Conservation (phyloP, 495 filamentous ascomycete genomes). For the Penicillium canariense region DNA sequence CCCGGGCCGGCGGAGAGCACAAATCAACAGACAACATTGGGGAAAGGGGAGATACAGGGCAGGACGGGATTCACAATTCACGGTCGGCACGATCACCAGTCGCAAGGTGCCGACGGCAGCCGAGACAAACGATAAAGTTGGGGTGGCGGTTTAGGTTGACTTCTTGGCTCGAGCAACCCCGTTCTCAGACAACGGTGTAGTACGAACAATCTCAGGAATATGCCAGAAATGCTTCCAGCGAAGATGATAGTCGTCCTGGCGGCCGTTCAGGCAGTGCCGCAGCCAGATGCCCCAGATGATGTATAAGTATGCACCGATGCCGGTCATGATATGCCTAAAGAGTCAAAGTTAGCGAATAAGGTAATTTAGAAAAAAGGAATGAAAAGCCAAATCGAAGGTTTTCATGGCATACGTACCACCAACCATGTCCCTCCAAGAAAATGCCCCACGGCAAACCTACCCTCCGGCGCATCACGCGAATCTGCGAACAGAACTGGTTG, state of each 20-base stretch:
- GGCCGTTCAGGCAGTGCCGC: slow-evolving; percentile 72
- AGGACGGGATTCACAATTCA: slow-evolving; percentile 10
- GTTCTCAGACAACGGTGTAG: slow-evolving; percentile 24
- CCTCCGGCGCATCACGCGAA: slow-evolving; percentile 66
- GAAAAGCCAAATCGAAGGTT: neutral
- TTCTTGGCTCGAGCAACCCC: slow-evolving; percentile 41
- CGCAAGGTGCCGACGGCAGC: neutral
- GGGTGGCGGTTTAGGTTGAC: slow-evolving; percentile 26
- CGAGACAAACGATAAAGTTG: neutral
- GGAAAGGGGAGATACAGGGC: slow-evolving; percentile 5
- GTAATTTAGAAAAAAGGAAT: too few relatives aligned
- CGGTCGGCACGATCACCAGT: neutral
- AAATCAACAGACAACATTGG: neutral
- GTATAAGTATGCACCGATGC: slow-evolving; percentile 73
- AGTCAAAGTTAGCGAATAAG: slow-evolving; percentile 13
- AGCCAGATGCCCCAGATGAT: slow-evolving; percentile 88
- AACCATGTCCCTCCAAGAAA: slow-evolving; percentile 88
- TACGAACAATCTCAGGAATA: slow-evolving; percentile 63
- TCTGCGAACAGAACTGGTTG: slow-evolving; percentile 71
- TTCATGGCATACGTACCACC: slow-evolving; percentile 72
- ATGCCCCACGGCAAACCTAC: slow-evolving; percentile 88
- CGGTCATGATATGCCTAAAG: slow-evolving; percentile 63
- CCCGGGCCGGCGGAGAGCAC: slow-evolving; percentile 1
- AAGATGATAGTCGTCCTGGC: slow-evolving; percentile 72
- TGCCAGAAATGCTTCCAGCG: slow-evolving; percentile 67